Evolutionary conservation across 75 land plant genomes (phyloP).

Genomic region (Cryptomeria japonica): DNA sequence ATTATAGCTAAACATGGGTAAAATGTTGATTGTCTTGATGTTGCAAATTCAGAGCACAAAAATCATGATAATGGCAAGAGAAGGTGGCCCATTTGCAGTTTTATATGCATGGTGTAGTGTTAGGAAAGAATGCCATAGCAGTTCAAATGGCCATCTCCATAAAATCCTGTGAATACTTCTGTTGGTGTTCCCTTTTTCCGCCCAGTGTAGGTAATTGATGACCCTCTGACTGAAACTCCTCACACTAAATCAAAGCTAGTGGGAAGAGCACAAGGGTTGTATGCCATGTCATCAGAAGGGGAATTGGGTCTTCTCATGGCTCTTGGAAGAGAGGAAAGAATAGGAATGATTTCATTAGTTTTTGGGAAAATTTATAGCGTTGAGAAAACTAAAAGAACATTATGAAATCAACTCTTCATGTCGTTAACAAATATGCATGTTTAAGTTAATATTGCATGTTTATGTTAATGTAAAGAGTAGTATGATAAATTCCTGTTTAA

Average conservation of each 20-base stretch:
- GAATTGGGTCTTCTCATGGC: slow-evolving; percentile 5
- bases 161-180: neutral
- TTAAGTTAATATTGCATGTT: no score
- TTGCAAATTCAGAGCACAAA: neutral
- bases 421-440: no score
- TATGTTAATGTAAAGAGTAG: no score
- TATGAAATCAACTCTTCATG: no score
- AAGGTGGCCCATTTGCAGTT: neutral
- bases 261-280: no score
- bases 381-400: no score
- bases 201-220: slow-evolving; percentile 18
- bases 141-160: neutral
- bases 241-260: slow-evolving; percentile 9
- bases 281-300: no score
- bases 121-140: neutral
- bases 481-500: no score
- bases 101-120: neutral
- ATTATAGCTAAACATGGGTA: no score
- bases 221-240: slow-evolving; percentile 19
- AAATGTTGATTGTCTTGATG: no score
- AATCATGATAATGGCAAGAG: neutral
- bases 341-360: slow-evolving; percentile 11
- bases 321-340: neutral
- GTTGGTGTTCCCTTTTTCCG: slow-evolving; percentile 8
- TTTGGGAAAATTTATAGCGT: slow-evolving; percentile 2